Evolutionary conservation across 2,329 filamentous ascomycete species (phyloP).

Genomic region (Verticillium zaregamsianum): DNA sequence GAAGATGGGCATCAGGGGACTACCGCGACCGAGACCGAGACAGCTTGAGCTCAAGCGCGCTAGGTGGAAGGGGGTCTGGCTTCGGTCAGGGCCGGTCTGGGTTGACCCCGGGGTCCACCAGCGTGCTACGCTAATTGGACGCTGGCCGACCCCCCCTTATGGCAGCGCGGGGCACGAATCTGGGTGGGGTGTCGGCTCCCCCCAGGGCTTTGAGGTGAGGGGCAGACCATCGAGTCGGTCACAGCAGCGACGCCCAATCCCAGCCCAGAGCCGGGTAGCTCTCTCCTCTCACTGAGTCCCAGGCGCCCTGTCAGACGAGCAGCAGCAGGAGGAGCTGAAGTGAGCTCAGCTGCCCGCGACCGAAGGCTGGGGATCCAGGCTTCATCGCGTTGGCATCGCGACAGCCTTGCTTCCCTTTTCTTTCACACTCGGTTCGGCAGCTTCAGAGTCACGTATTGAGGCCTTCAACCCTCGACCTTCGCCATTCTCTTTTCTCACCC

Average conservation of each 20-base stretch:
- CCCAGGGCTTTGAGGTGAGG: neutral
- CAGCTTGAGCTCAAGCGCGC: neutral
- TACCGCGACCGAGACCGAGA: neutral
- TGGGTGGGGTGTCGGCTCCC: neutral
- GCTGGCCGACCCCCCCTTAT: neutral
- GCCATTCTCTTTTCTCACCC: neutral
- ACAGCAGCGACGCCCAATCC: neutral
- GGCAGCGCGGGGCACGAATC: neutral
- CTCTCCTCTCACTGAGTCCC: neutral
- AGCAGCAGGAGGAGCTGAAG: neutral
- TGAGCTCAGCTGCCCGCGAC: neutral
- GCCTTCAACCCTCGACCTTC: neutral
- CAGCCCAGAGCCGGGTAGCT: neutral
- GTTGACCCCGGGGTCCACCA: neutral
- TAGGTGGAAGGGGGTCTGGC: neutral
- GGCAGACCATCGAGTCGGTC: neutral
- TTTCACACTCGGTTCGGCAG: neutral
- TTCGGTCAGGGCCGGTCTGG: neutral
- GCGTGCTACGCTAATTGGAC: neutral
- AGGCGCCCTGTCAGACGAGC: neutral
- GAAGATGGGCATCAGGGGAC: neutral
- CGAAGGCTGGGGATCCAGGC: neutral
- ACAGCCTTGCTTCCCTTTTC: neutral
- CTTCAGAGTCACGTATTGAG: neutral
- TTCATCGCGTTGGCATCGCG: neutral